These are phyloP conservation scores for Phytophthora colocasiae DNA, from an alignment of 352 stramenopile genomes.

Conservation along the genomic window DNA sequence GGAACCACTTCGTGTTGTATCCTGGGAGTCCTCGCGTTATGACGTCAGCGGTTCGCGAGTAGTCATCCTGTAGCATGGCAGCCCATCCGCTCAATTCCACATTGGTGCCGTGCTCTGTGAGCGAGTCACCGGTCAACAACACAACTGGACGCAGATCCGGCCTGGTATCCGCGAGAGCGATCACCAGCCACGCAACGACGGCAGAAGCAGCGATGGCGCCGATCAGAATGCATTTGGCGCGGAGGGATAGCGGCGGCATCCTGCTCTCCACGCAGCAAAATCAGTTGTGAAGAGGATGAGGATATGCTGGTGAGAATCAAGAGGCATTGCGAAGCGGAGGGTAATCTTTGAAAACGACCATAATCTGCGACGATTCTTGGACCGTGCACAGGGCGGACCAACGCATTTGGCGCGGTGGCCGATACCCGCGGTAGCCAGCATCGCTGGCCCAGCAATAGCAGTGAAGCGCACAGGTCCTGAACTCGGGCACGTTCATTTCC, in stretches of 20 bases:
- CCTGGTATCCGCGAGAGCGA: conserved; percentile 21
- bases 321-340: conserved; percentile 1
- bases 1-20: conserved; percentile 59
- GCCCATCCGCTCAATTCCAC: conserved; percentile 39
- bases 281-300: conserved; percentile 11
- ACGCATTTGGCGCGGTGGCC: too few relatives aligned
- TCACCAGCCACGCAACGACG: conserved; percentile 25
- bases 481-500: too few relatives aligned
- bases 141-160: conserved; percentile 32
- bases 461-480: too few relatives aligned
- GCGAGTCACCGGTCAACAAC: conserved; percentile 47
- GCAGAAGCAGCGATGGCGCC: conserved; percentile 10
- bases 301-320: too few relatives aligned
- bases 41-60: conserved; percentile 46
- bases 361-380: conserved; percentile 30
- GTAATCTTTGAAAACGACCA: not conserved
- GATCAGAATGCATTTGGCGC: conserved; percentile 13
- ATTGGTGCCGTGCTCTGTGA: conserved; percentile 42
- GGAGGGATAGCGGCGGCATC: conserved; percentile 10
- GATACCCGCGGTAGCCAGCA: too few relatives aligned
- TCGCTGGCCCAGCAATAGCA: too few relatives aligned
- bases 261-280: conserved; percentile 11
- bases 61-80: conserved; percentile 37
- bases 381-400: not conserved
- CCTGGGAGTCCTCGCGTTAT: conserved; percentile 44